phyloP scores from a whole-genome alignment of 78 protist genomes.

The Mastigamoeba balamuthi region DNA sequence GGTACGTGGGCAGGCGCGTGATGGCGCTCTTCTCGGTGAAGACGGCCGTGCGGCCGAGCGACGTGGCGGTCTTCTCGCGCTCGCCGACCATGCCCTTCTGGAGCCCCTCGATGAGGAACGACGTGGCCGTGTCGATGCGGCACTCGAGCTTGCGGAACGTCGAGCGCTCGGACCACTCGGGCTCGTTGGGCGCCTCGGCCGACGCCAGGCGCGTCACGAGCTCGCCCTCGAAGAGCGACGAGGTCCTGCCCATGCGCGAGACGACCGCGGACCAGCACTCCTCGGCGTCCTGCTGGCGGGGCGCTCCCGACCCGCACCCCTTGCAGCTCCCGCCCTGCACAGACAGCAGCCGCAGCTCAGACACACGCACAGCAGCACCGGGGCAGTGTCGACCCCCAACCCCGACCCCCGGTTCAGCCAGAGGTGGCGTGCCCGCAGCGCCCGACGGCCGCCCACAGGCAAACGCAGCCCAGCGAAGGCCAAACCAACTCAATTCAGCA shows the following conservation, averaged over 20 bases:
- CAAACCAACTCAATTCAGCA: too few species aligned
- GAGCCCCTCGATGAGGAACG: conserved; percentile 30
- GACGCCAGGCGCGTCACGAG: background rate
- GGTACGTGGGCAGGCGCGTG: conserved; percentile 58
- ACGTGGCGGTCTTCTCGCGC: conserved; percentile 31
- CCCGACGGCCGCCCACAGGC: too few species aligned
- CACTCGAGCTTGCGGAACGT: conserved; percentile 25
- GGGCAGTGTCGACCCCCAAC: too few species aligned
- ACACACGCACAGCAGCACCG: too few species aligned
- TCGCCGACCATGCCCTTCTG: conserved; percentile 30
- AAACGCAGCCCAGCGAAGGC: too few species aligned
- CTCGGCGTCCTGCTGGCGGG: conserved; percentile 61
- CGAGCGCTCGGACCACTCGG: background rate
- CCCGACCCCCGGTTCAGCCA: too few species aligned
- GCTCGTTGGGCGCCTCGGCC: background rate
- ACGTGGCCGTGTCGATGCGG: conserved; percentile 32
- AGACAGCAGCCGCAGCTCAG: too few species aligned
- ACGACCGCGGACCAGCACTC: conserved; percentile 30
- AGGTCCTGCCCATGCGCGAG: background rate
- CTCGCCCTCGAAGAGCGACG: conserved; percentile 1
- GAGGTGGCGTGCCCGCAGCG: too few species aligned
- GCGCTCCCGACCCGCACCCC: too few species aligned
- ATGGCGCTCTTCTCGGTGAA: conserved; percentile 29
- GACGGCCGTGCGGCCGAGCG: conserved; percentile 43
- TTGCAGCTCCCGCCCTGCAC: too few species aligned